phyloP scores from a whole-genome alignment of 2,329 filamentous ascomycete genomes.

The Claviceps cyperi region DNA sequence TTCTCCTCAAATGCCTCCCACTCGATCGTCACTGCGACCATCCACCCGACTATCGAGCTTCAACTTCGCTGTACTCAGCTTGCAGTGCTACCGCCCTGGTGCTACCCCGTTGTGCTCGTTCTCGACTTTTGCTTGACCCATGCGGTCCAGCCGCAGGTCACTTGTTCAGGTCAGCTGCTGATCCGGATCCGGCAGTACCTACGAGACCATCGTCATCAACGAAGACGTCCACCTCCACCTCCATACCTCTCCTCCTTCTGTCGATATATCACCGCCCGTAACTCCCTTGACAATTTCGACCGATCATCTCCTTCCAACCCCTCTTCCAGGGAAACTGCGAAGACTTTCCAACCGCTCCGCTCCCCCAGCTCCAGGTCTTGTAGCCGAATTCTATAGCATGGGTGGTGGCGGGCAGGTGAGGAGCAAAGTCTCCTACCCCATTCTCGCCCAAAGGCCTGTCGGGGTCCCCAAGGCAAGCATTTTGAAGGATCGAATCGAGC shows the following conservation, averaged over 20 bases:
- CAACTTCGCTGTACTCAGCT: no score
- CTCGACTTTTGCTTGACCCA: not conserved
- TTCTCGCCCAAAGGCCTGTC: constrained; percentile 36
- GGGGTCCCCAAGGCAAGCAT: constrained; percentile 75
- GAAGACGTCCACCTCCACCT: no score
- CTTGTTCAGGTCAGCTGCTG: constrained; percentile 11
- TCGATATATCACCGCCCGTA: constrained; percentile 13
- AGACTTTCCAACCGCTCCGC: constrained; percentile 23
- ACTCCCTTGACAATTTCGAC: constrained; percentile 6
- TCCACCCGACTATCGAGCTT: no score
- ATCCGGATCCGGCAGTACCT: constrained; percentile 9
- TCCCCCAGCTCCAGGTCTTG: constrained; percentile 19
- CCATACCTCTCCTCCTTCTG: constrained; percentile 11
- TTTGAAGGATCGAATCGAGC: constrained; percentile 68
- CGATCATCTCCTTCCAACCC: constrained; percentile 6
- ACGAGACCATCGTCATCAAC: constrained; percentile 10
- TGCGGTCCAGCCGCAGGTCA: constrained; percentile 1
- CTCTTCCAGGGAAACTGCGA: constrained; percentile 13
- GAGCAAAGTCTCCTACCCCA: constrained; percentile 35
- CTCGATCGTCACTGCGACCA: no score
- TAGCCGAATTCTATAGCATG: constrained; percentile 26
- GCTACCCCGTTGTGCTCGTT: not conserved
- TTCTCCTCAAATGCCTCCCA: not conserved
- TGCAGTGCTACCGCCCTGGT: constrained; percentile 2
- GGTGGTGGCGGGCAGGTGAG: constrained; percentile 33